A percentile compares a stretch with the other conserved stretches of the same genome.
phyloP scores from a whole-genome alignment of 1,284 basidiomycete species.

The Meripilus lineatus region DNA sequence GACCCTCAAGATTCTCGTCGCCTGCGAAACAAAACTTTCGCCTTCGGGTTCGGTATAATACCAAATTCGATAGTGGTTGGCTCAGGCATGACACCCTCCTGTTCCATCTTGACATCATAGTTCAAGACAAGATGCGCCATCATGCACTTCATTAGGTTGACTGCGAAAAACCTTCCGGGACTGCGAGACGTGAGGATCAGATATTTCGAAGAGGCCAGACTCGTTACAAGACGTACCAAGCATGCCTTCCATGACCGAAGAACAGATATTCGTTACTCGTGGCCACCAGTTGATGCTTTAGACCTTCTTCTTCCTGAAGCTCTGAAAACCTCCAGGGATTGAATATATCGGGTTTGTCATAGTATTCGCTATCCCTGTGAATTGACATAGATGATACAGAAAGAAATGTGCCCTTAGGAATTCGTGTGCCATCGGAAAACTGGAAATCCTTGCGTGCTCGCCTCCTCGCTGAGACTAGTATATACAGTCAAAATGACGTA shows the following conservation, averaged over 20 bases:
- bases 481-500: not conserved
- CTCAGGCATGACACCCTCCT: conserved; percentile 13
- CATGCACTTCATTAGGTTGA: conserved; percentile 21
- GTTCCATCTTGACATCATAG: conserved; percentile 19
- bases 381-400: conserved; percentile 3
- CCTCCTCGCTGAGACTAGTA: conserved; percentile 24
- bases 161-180: conserved; percentile 22
- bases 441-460: conserved; percentile 14
- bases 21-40: conserved; percentile 4
- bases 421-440: conserved; percentile 18
- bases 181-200: conserved; percentile 6
- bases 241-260: conserved; percentile 22
- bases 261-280: conserved; percentile 6
- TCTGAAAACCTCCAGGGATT: conserved; percentile 10
- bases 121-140: conserved; percentile 20
- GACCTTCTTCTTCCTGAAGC: conserved; percentile 15
- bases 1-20: not conserved
- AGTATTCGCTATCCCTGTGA: conserved; percentile 7
- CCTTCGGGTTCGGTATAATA: not conserved
- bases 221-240: conserved; percentile 22
- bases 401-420: conserved; percentile 16
- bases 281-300: conserved; percentile 5
- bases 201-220: too few species aligned
- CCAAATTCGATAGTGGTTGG: too few species aligned
- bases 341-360: conserved; percentile 10